Conservation (phyloP, 345 rosid species). For the Brassica rapa region DNA sequence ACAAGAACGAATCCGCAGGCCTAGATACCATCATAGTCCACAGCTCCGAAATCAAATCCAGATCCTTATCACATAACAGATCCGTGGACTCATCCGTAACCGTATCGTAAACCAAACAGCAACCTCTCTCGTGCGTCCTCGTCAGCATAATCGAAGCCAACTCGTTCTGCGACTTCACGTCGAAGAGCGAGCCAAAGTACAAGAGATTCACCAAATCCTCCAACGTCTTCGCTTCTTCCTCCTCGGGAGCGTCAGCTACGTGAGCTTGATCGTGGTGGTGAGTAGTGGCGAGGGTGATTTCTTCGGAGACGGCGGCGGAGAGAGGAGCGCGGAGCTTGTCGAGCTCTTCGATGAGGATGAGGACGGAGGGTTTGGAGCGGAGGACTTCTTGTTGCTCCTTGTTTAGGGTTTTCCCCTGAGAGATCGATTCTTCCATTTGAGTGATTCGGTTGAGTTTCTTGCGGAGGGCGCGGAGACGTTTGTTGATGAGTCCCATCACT, state of each 20-base stretch:
- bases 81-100: constrained; percentile 95
- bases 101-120: constrained; percentile 86
- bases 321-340: constrained; percentile 83
- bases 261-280: constrained; percentile 20
- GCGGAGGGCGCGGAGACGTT: constrained; percentile 89
- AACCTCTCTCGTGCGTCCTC: constrained; percentile 83
- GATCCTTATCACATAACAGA: constrained; percentile 77
- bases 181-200: constrained; percentile 81
- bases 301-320: constrained; percentile 67
- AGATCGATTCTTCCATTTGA: constrained; percentile 78
- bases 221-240: constrained; percentile 29
- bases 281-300: constrained; percentile 50
- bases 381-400: constrained; percentile 88
- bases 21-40: constrained; percentile 70
- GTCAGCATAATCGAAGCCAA: constrained; percentile 76
- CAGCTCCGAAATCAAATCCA: constrained; percentile 71
- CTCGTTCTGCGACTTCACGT: constrained; percentile 79
- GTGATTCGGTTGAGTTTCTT: constrained; percentile 78
- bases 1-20: constrained; percentile 68
- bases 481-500: constrained; percentile 74
- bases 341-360: constrained; percentile 75
- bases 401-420: constrained; percentile 80
- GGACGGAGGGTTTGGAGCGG: constrained; percentile 72
- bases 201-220: constrained; percentile 77
- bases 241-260: constrained; percentile 10